Evolutionary conservation across 2,329 filamentous ascomycete species (phyloP).

Genomic region (Xylariomycetidae sp.): DNA sequence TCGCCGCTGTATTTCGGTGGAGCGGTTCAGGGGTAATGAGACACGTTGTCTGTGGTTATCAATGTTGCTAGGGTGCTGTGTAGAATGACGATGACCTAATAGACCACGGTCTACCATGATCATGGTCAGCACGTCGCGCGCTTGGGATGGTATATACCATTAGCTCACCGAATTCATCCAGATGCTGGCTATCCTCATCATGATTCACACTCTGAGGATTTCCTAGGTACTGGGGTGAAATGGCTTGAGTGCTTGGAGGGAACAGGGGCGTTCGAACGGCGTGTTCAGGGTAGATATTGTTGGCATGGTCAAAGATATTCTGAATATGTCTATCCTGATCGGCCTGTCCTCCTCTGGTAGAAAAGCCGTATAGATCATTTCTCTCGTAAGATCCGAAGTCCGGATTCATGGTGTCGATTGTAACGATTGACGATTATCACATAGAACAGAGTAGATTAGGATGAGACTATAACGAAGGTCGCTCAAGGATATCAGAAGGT

Average conservation of each 20-base stretch:
- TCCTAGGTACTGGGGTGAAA: no score
- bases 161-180: constrained; percentile 26
- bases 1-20: constrained; percentile 12
- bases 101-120: constrained; percentile 19
- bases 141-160: no score
- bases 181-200: constrained; percentile 6
- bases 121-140: neutral
- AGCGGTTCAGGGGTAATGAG: constrained; percentile 14
- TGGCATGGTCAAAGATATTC: constrained; percentile 24
- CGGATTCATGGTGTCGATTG: constrained; percentile 23
- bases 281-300: constrained; percentile 14
- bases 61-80: neutral
- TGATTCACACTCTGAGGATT: no score
- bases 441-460: neutral
- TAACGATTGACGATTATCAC: neutral
- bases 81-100: constrained; percentile 13
- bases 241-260: no score
- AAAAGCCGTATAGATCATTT: constrained; percentile 14
- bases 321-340: constrained; percentile 23
- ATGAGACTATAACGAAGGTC: no score
- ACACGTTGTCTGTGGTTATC: constrained; percentile 11
- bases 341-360: constrained; percentile 7
- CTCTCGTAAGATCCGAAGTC: constrained; percentile 5
- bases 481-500: no score
- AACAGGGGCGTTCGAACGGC: constrained; percentile 8